Evolutionary conservation across 345 rosid species (phyloP).

Genomic region (Litchi chinensis): DNA sequence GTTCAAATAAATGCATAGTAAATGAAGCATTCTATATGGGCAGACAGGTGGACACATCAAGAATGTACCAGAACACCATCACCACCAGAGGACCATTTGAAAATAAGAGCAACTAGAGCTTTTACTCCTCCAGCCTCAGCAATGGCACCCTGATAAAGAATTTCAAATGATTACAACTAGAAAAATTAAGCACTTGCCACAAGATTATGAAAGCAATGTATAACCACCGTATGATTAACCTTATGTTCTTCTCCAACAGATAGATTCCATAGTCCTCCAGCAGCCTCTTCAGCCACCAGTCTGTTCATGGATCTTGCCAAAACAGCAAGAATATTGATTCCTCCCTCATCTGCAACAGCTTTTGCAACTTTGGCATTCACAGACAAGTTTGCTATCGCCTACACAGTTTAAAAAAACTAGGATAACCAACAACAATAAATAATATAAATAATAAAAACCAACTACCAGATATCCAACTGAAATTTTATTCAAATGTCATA

Average conservation of each 20-base stretch:
- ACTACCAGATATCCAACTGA: conserved; percentile 1
- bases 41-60: neutral
- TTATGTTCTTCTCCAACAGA: conserved; percentile 93
- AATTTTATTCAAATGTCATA: conserved; percentile 12
- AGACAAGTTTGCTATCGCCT: conserved; percentile 90
- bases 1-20: neutral
- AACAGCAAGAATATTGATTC: conserved; percentile 62
- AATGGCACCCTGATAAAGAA: conserved; percentile 58
- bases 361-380: conserved; percentile 80
- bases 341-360: conserved; percentile 86
- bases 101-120: conserved; percentile 78
- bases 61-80: conserved; percentile 75
- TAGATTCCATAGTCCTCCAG: conserved; percentile 90
- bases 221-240: conserved; percentile 34
- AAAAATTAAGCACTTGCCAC: conserved; percentile 3
- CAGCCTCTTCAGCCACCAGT: conserved; percentile 87
- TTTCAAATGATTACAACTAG: conserved; percentile 11
- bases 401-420: conserved; percentile 12
- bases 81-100: conserved; percentile 73
- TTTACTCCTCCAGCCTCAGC: conserved; percentile 81
- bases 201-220: neutral
- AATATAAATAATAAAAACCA: neutral
- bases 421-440: conserved; percentile 5
- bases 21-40: conserved; percentile 4
- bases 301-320: conserved; percentile 81